Evolutionary conservation across 768 basidiomycete genomes (phyloP), one percentile per base, ranked within the genome.

Genomic region (Tylopilus sp.): DNA sequence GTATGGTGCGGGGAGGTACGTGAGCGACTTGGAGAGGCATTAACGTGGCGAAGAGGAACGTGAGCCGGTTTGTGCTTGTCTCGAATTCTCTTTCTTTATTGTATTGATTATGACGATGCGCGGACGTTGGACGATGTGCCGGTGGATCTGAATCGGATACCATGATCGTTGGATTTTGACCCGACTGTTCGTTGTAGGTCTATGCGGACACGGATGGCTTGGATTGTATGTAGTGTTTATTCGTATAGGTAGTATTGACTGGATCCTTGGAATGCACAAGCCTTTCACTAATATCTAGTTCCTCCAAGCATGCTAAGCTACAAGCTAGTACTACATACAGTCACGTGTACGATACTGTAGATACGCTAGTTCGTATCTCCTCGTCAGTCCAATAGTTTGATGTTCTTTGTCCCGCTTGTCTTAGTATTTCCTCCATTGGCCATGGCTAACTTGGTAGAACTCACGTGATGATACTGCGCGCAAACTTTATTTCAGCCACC

Each of bases 1-100:
- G 22, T 81, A 81, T 65, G 69, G 63, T 17, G 64, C 72, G 19
- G 78, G 77, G 21, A 74, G 61, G 59, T 81, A 77, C 58, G 70
- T 77, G 25, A 81, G 78, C 36, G 71, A 79, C 63, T 60, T 81
- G 62, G 78, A 79, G 21, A 47, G 10, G 22, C 22, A 28, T 24
- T 52, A 37, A 41, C 37, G n/a, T n/a, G n/a, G n/a, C n/a, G n/a
- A n/a, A n/a, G 10, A 26, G 10, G 31, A 31, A 6, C 24, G n/a
- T 28, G 7, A 36, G 7, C 25, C n/a, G 6, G 51, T 37, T 38
- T 22, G 55, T 38, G 17, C 10, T 16, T 17, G 37, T 38, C 22
- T 37, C n/a, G n/a, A 19, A 22, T 36, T 6, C 17, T 2, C 30
- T 21, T 33, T 40, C 29, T 17, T 60, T 60, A 60, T 57, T 62